Percentiles rank a stretch among this genome's conserved stretches.
phyloP scores from a whole-genome alignment of 177 flowering plant species.

The Vitis hybrid region DNA sequence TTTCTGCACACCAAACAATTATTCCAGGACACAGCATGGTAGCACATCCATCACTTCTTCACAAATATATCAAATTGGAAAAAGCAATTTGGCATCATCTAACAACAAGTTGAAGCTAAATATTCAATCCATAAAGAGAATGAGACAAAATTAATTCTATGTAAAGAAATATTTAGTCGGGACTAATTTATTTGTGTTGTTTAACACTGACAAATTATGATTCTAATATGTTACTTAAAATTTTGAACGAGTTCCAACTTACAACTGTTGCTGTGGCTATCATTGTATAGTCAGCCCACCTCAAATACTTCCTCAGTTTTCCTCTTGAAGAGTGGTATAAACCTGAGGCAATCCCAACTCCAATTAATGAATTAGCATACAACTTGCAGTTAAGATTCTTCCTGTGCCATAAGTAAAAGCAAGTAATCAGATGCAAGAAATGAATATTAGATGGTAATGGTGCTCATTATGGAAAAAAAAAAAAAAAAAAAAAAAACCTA shows the following conservation, averaged over 20 bases:
- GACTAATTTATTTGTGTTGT: neutral
- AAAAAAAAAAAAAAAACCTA: conserved; percentile 9
- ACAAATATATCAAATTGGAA: neutral
- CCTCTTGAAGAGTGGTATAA: conserved; percentile 90
- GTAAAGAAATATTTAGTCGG: neutral
- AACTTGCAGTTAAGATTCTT: conserved; percentile 62
- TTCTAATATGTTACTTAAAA: neutral
- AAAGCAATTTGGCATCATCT: neutral
- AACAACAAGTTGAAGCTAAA: neutral
- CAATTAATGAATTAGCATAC: conserved; percentile 91
- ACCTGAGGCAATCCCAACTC: conserved; percentile 93
- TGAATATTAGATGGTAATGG: neutral
- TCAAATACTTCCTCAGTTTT: conserved; percentile 53
- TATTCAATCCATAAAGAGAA: neutral
- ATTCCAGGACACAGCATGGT: neutral
- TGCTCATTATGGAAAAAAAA: neutral
- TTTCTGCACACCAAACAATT: neutral
- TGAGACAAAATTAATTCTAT: neutral
- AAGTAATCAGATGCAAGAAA: conserved; percentile 2
- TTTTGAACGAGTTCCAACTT: conserved; percentile 24
- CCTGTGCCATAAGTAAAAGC: conserved; percentile 42
- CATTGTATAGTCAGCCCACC: conserved; percentile 97
- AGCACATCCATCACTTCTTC: neutral
- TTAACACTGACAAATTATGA: neutral
- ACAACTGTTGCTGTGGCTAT: conserved; percentile 92